Evolutionary conservation across 2,329 filamentous ascomycete species (phyloP).

Genomic region (Phoma herbarum): DNA sequence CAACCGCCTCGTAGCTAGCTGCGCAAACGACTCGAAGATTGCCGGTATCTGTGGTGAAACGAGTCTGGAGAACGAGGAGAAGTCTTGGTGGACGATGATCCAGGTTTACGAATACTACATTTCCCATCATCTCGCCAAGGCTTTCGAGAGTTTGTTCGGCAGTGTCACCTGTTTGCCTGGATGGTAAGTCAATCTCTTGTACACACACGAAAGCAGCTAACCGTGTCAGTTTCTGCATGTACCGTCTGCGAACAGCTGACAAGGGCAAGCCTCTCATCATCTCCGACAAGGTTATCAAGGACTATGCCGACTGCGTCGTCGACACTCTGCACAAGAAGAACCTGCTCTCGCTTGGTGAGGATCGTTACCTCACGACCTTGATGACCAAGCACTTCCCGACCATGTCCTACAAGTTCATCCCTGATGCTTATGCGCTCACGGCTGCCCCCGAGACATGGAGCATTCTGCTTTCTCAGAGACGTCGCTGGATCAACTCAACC

Average conservation of each 20-base stretch:
- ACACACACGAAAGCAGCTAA: constrained; percentile 24
- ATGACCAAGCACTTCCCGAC: constrained; percentile 98
- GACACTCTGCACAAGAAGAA: constrained; percentile 98
- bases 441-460: constrained; percentile 94
- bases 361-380: constrained; percentile 94
- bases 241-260: constrained; percentile 91
- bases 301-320: constrained; percentile 88
- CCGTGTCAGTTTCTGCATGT: constrained; percentile 89
- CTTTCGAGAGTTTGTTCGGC: constrained; percentile 96
- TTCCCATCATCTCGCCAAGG: constrained; percentile 94
- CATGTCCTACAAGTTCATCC: constrained; percentile 96
- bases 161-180: constrained; percentile 98
- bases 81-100: constrained; percentile 99
- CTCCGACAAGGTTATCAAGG: constrained; percentile 82
- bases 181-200: constrained; percentile 73
- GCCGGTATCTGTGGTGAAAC: constrained; percentile 98
- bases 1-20: constrained; percentile 90
- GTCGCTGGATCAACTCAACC: constrained; percentile 99
- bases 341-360: constrained; percentile 88
- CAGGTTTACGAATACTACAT: constrained; percentile 99
- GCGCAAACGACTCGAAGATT: constrained; percentile 93
- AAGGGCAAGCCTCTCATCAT: constrained; percentile 95
- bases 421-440: constrained; percentile 91
- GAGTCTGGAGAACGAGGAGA: constrained; percentile 92
- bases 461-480: constrained; percentile 94